Evolutionary conservation across 1,139 yeast species (phyloP).

Genomic region (Tardiomyces depauwii): DNA sequence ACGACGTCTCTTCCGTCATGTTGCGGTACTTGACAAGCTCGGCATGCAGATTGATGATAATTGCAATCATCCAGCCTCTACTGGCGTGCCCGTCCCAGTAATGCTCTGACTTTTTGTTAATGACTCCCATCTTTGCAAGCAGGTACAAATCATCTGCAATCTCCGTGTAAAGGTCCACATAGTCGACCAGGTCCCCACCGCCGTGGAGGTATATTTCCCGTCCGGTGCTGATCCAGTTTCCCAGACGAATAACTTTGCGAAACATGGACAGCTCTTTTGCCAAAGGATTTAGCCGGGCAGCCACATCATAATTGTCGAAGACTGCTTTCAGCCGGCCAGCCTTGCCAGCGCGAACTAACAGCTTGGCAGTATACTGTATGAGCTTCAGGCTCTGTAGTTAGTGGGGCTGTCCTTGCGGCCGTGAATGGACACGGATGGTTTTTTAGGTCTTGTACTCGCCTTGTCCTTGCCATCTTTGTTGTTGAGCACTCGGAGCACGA

Average conservation of each 20-base stretch:
- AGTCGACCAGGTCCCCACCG: constrained; percentile 5
- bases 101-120: constrained; percentile 9
- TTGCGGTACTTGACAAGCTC: constrained; percentile 8
- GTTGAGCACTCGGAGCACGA: constrained; percentile 13
- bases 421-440: not conserved
- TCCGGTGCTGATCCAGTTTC: constrained; percentile 20
- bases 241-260: constrained; percentile 21
- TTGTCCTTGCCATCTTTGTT: constrained; percentile 22
- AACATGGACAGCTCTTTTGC: constrained; percentile 19
- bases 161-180: constrained; percentile 19
- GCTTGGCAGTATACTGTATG: constrained; percentile 20
- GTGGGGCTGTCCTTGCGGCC: no score
- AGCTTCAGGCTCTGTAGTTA: constrained; percentile 11
- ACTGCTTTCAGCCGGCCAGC: constrained; percentile 3
- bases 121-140: constrained; percentile 18
- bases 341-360: constrained; percentile 13
- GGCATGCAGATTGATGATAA: constrained; percentile 12
- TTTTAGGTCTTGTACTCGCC: constrained; percentile 3
- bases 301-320: constrained; percentile 5
- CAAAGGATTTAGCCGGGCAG: constrained; percentile 12
- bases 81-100: constrained; percentile 16
- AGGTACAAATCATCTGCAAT: constrained; percentile 22
- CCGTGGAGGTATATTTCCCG: constrained; percentile 8
- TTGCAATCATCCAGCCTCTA: constrained; percentile 19
- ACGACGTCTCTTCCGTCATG: constrained; percentile 1